A percentile compares a stretch with the other conserved stretches of the same genome.
These are phyloP conservation scores for Exophiala alcalophila DNA, from an alignment of 2,329 filamentous ascomycete genomes.

Conservation along the genomic window DNA sequence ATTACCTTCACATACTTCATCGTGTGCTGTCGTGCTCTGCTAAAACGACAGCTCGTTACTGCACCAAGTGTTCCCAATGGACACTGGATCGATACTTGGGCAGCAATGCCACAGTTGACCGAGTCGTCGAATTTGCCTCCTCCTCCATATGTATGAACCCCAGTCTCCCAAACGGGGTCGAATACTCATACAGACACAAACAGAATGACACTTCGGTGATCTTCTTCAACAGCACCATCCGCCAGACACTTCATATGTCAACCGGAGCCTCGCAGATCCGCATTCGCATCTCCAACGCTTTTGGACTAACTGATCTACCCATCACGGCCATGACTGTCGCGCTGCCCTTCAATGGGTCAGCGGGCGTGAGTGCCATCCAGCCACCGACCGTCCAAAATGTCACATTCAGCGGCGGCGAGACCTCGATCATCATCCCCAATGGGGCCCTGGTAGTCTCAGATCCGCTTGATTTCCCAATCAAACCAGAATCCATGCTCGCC, in stretches of 20 bases:
- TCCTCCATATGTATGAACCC: conserved; percentile 53
- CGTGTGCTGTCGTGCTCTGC: conserved; percentile 8
- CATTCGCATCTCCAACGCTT: conserved; percentile 63
- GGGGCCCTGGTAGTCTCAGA: conserved; percentile 61
- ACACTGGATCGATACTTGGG: conserved; percentile 64
- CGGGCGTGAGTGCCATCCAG: conserved; percentile 55
- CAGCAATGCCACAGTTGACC: conserved; percentile 63
- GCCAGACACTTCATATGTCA: conserved; percentile 63
- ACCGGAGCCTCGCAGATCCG: conserved; percentile 57
- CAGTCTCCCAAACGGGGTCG: conserved; percentile 16
- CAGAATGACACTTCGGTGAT: conserved; percentile 54
- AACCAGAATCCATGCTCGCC: conserved; percentile 53
- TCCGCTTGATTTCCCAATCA: conserved; percentile 55
- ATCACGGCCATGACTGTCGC: conserved; percentile 60
- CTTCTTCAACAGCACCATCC: conserved; percentile 62
- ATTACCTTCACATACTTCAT: conserved; percentile 2
- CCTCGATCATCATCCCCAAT: conserved; percentile 53
- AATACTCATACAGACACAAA: neutral
- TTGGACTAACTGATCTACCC: conserved; percentile 58
- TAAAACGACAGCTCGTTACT: conserved; percentile 8
- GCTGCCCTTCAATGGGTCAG: conserved; percentile 52
- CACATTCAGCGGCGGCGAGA: conserved; percentile 56
- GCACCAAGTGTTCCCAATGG: conserved; percentile 26
- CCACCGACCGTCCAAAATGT: conserved; percentile 51
- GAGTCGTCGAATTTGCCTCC: conserved; percentile 62